Percentiles rank a stretch among this genome's conserved stretches.
Conservation (phyloP, 306 rosid genomes). For the Herpetospermum pedunculosum region DNA sequence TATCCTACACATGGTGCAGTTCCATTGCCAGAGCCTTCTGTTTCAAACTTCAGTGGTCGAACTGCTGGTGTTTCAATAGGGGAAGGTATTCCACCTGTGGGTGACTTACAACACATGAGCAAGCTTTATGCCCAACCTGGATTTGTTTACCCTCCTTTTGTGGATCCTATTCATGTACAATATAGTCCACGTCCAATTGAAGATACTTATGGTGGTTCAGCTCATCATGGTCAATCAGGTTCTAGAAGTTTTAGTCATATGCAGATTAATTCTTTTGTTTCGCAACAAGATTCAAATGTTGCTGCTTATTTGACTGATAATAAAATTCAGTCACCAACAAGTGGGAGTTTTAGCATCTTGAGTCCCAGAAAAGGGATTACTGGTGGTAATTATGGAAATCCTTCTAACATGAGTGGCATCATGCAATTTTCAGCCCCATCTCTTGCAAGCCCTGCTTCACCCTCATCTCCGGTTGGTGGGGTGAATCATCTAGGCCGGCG, state of each 20-base stretch:
- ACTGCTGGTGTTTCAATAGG: slow-evolving; percentile 26
- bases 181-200: slow-evolving; percentile 26
- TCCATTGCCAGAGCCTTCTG: slow-evolving; percentile 32
- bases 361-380: slow-evolving; percentile 24
- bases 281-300: slow-evolving; percentile 18
- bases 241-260: slow-evolving; percentile 19
- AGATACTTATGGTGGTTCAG: slow-evolving; percentile 26
- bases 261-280: slow-evolving; percentile 15
- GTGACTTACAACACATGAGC: slow-evolving; percentile 27
- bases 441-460: slow-evolving; percentile 31
- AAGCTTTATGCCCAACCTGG: slow-evolving; percentile 43
- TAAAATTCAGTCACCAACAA: slow-evolving; percentile 21
- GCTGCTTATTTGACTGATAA: slow-evolving; percentile 19
- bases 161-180: slow-evolving; percentile 32
- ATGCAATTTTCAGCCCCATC: slow-evolving; percentile 34
- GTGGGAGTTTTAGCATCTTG: slow-evolving; percentile 18
- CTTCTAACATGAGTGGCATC: slow-evolving; percentile 21
- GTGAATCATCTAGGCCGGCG: slow-evolving; percentile 18
- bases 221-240: slow-evolving; percentile 23
- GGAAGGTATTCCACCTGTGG: slow-evolving; percentile 23
- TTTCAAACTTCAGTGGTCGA: slow-evolving; percentile 27
- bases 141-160: slow-evolving; percentile 34
- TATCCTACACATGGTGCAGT: slow-evolving; percentile 34
- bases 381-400: slow-evolving; percentile 24
- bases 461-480: slow-evolving; percentile 38